Conservation (phyloP, 1,139 yeast genomes). For the Candida sp. region DNA sequence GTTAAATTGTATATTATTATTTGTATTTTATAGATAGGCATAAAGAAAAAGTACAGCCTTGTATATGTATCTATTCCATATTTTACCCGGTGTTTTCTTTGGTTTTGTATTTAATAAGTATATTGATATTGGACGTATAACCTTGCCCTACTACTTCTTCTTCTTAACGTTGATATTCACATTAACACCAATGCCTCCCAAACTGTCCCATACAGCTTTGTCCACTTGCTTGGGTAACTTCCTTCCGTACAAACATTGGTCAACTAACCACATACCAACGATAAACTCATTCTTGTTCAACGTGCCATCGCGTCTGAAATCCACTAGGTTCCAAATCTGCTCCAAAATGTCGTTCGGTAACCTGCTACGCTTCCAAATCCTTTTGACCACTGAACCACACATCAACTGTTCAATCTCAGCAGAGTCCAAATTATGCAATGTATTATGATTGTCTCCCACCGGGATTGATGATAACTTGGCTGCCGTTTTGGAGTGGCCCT, state of each 20-base stretch:
- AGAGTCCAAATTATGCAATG: conserved; percentile 34
- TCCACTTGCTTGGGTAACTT: conserved; percentile 75
- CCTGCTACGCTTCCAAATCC: conserved; percentile 81
- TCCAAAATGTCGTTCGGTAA: conserved; percentile 66
- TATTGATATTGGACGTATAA: not conserved
- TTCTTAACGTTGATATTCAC: conserved; percentile 35
- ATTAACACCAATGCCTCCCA: conserved; percentile 51
- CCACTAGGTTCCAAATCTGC: conserved; percentile 83
- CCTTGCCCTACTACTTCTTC: conserved; percentile 17
- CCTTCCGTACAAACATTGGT: conserved; percentile 93
- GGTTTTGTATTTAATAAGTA: not conserved
- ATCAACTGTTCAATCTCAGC: conserved; percentile 46
- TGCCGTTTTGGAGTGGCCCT: conserved; percentile 31
- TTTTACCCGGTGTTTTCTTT: not conserved
- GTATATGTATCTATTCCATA: not conserved
- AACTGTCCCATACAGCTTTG: conserved; percentile 68
- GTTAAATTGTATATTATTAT: conserved; percentile 3
- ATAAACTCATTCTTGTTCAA: conserved; percentile 81
- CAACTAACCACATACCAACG: conserved; percentile 96
- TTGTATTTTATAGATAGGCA: too few species aligned
- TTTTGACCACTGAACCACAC: conserved; percentile 73
- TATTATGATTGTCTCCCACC: conserved; percentile 21
- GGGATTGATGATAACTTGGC: conserved; percentile 34
- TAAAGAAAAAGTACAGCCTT: not conserved
- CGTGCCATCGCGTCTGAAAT: conserved; percentile 75